Base-by-base conservation (phyloP, 345 rosid genomes). In the Salix dunnii region DNA sequence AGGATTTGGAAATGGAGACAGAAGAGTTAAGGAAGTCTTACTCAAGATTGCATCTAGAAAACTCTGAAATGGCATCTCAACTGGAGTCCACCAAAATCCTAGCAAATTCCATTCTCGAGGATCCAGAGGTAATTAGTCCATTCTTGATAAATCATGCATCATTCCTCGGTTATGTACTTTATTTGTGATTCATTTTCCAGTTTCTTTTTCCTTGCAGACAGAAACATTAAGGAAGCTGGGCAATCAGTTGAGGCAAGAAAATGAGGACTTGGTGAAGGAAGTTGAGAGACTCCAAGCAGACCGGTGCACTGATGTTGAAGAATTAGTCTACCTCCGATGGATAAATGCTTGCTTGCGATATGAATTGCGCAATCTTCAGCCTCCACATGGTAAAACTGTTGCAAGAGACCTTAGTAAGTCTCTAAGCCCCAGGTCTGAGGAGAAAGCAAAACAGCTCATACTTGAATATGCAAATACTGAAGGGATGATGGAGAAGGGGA, bases 241-340 rank as follows among this genome's bases (percentile, higher is more conserved):
- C 65, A 66, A 84, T 68, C 67, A 68, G 25, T 62, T 92, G 74
- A 86, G 78, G 75, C 82, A 83, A 70, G 94, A 91, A 77, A 96
- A 90, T 14, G 87, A 84, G 76, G 84, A 82, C 23, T 70, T 96
- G 77, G 71, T 72, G 13, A 87, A 88, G 70, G 85, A 91, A 82
- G 66, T 87, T 12, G 98, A 91, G 80, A 88, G 80, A 79, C 94
- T 91, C 43, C 91, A 82, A 80, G 91, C 85, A 1, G 94, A 89
- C 73, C 78, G 97, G 79, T 91, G 91, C 49, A 72, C 82, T 70
- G 94, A 92, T 76, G 84, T 84, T 3, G 98, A 93, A 76, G 89
- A 96, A 81, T 77, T 91, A 7, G 98, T 93, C 65, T 96, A 96
- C 79, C 93, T 96, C 9, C 86, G 89, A 48, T 96, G 99, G 99